Evolutionary conservation across 2,329 filamentous ascomycete species (phyloP), one percentile per base, ranked within the genome.

Genomic region (Stagonosporopsis rhizophila): DNA sequence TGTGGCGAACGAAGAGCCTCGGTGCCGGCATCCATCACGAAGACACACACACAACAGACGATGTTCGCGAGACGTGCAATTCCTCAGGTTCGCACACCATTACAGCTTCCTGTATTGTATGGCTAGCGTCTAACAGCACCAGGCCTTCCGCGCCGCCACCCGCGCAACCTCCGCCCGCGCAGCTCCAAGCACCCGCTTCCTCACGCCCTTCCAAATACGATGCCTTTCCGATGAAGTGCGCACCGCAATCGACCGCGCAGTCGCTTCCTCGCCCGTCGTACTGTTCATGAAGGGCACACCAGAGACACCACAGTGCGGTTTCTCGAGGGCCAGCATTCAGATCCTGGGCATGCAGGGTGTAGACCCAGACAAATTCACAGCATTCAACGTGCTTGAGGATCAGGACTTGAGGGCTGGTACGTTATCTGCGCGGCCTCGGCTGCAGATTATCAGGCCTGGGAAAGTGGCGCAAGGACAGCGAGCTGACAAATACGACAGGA

Each of bases 231-330:
- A 88, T 67, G 85, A 92, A 72, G 95, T 91, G 11, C 87, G 85
- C 60, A 79, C 86, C 35, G 92, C 93, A 23, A 99, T 99, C 70
- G 91, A 97, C 77, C 91, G 92, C 76, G 94, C 94, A 28, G 89
- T 99, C 15, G 83, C 81, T 22, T 93, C 92, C 0, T 90, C 93
- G 0, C 94, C 94, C 2, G 94, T 99, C 0, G 95, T 99, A 1
- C 84, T 99, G 54, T 99, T 99, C 83, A 99, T 99, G 95, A 99
- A 99, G 82, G 95, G 95, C 57, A 98, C 95, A 1, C 95, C 95
- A 56, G 93, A 97, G 80, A 91, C 87, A 59, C 95, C 95, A 19
- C 93, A 97, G 78, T 99, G 95, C 79, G 95, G 95, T 41, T 99
- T 97, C 83, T 98, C 94, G 56, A 87, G 93, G 69, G 94, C 94